Percentiles rank a stretch among this genome's conserved stretches.
These are phyloP conservation scores for Coniosporium apollinis DNA, from an alignment of 495 filamentous ascomycete species.

Conservation along the genomic window DNA sequence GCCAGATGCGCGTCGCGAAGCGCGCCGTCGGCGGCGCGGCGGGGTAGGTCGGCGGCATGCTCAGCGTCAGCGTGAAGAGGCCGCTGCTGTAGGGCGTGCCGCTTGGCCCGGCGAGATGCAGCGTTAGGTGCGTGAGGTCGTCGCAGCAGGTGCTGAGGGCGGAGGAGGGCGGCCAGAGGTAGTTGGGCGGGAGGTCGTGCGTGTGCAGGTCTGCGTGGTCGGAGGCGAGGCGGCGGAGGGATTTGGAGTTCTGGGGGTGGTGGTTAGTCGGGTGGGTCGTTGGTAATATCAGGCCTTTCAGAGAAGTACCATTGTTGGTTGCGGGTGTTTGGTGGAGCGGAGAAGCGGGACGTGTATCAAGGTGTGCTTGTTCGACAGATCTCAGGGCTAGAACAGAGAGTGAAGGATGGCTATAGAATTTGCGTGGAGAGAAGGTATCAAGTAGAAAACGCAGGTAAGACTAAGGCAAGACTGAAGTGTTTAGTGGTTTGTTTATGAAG, in stretches of 20 bases:
- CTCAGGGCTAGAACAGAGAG: too few relatives aligned
- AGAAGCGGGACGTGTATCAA: too few relatives aligned
- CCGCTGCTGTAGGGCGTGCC: slow-evolving; percentile 47
- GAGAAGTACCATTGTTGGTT: too few relatives aligned
- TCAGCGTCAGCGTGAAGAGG: slow-evolving; percentile 43
- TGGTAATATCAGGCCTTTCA: too few relatives aligned
- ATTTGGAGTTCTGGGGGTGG: slow-evolving; percentile 26
- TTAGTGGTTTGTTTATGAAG: too few relatives aligned
- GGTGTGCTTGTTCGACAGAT: too few relatives aligned
- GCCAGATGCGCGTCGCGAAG: slow-evolving; percentile 54
- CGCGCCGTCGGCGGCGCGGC: slow-evolving; percentile 46
- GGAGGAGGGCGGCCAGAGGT: slow-evolving; percentile 37
- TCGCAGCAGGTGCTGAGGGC: slow-evolving; percentile 21
- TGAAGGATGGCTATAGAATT: too few relatives aligned
- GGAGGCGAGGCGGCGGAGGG: slow-evolving; percentile 44
- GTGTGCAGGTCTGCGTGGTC: slow-evolving; percentile 46
- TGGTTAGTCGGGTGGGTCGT: neutral
- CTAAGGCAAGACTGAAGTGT: too few relatives aligned
- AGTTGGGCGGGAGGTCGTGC: slow-evolving; percentile 45
- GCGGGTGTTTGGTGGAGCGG: too few relatives aligned
- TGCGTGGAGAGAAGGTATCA: too few relatives aligned
- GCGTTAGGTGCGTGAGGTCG: slow-evolving; percentile 42
- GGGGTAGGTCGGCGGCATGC: slow-evolving; percentile 49
- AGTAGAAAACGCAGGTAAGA: too few relatives aligned
- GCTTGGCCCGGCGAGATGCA: slow-evolving; percentile 44